These are phyloP conservation scores for Galerina marginata DNA, from an alignment of 768 basidiomycete genomes.

Conservation along the genomic window DNA sequence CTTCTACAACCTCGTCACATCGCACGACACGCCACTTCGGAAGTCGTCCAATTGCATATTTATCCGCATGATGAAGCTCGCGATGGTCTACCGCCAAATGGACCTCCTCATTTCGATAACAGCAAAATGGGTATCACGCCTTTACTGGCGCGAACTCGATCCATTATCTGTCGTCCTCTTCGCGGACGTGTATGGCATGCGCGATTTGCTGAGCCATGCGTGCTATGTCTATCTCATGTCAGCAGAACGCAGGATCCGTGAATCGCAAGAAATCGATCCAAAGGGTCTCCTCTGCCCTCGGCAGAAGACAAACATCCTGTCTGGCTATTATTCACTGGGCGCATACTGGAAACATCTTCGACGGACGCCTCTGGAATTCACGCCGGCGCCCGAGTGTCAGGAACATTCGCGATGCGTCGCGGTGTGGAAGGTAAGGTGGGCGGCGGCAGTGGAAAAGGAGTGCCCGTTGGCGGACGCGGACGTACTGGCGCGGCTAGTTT, in stretches of 20 bases:
- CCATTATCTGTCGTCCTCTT: conserved; percentile 29
- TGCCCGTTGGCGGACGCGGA: conserved; percentile 34
- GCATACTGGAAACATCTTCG: conserved; percentile 19
- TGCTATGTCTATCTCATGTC: conserved; percentile 30
- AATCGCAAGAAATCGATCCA: conserved; percentile 12
- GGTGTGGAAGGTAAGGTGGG: conserved; percentile 44
- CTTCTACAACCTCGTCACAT: conserved; percentile 33
- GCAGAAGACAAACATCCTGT: conserved; percentile 21
- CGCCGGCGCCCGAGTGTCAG: conserved; percentile 34
- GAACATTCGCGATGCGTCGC: conserved; percentile 42
- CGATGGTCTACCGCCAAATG: conserved; percentile 32
- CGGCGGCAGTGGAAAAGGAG: conserved; percentile 28
- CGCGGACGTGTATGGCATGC: conserved; percentile 22
- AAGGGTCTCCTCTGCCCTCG: conserved; percentile 9
- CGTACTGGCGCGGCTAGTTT: conserved; percentile 39
- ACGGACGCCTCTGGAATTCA: conserved; percentile 32
- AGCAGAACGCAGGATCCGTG: conserved; percentile 14
- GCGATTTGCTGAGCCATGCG: conserved; percentile 25
- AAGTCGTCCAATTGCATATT: conserved; percentile 34
- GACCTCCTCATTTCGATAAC: conserved; percentile 31
- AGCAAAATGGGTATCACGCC: conserved; percentile 38
- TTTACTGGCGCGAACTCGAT: conserved; percentile 30
- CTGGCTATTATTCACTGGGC: conserved; percentile 26
- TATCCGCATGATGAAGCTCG: conserved; percentile 39
- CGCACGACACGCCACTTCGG: conserved; percentile 30